Percentiles rank a stretch among this genome's conserved stretches.
phyloP scores from a whole-genome alignment of 2,329 filamentous ascomycete genomes.

The Colletotrichum tamarilloi region DNA sequence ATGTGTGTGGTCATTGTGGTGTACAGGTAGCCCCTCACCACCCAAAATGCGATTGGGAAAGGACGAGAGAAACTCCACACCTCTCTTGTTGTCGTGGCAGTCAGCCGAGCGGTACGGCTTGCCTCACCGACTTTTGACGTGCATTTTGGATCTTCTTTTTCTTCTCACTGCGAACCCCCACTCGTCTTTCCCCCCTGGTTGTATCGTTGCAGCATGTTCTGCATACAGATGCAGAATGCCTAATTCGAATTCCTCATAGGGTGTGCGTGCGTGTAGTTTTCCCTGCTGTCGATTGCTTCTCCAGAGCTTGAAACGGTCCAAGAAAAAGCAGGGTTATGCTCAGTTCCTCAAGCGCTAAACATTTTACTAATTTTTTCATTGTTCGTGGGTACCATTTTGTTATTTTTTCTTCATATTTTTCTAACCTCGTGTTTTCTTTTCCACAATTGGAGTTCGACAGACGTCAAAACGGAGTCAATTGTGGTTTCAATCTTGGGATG shows the following conservation, averaged over 20 bases:
- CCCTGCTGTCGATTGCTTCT: neutral
- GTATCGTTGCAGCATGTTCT: constrained; percentile 1
- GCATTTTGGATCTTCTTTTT: constrained; percentile 3
- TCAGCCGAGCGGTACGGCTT: constrained; percentile 21
- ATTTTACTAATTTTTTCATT: neutral
- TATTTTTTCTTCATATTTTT: neutral
- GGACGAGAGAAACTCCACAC: neutral
- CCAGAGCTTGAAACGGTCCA: neutral
- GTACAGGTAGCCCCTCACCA: neutral
- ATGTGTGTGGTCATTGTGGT: neutral
- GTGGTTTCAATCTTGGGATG: constrained; percentile 13
- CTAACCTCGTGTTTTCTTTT: neutral
- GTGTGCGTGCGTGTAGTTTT: neutral
- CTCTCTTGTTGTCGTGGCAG: constrained; percentile 28
- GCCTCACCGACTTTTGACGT: constrained; percentile 34
- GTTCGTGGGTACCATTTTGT: neutral
- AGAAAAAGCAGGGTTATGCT: constrained; percentile 7
- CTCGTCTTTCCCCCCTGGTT: neutral
- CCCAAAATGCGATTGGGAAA: neutral
- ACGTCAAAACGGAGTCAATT: constrained; percentile 29
- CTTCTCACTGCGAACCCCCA: neutral
- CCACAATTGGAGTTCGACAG: constrained; percentile 8
- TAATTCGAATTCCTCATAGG: neutral
- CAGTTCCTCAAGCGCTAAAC: neutral
- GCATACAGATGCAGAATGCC: neutral